Evolutionary conservation across 1,284 basidiomycete species (phyloP), one percentile per base, ranked within the genome.

Genomic region (Agroathelia rolfsii): DNA sequence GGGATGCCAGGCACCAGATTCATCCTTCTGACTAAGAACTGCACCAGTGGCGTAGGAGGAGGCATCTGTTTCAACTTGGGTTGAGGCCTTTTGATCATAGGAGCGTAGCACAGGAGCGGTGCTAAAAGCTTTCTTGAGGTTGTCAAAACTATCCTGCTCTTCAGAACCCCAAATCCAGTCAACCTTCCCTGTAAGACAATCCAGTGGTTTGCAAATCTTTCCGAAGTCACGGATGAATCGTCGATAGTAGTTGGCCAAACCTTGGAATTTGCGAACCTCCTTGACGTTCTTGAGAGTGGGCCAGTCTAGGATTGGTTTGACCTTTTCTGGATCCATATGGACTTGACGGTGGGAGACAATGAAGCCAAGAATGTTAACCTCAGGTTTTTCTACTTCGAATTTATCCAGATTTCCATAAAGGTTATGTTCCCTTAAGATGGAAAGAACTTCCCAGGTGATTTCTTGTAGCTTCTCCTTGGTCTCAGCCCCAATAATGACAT

Each of bases 291-390:
- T 41, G 0, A 57, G 59, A 0, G 21, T 16, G 1, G 50, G 50
- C 59, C 59, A 64, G 4, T 41, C n/a, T 1, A 26, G 22, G 18
- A 62, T 40, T 2, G 46, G 39, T 7, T 46, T 6, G 0, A 62
- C 36, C 38, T 64, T 62, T 3, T 31, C 32, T 0, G 40, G 38
- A 21, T 55, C 47, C 55, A 61, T 58, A 0, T 18, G n/a, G 11
- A 59, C 30, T 0, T 50, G 47, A 6, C 45, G 28, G 35, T 41
- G 19, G 0, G 24, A 33, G 13, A 62, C 39, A 18, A 56, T 43
- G 16, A 56, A 44, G 5, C 66, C 64, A 0, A 72, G 51, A 44
- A 58, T 72, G n/a, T 63, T 53, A 2, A 58, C 44, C 10, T 46
- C 7, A 0, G 25, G 14, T 7, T 40, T 12, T 17, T 53, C 43